Percentiles rank a stretch among this genome's conserved stretches.
Conservation (phyloP, 2,329 filamentous ascomycete genomes). For the Ambrosiella xylebori region DNA sequence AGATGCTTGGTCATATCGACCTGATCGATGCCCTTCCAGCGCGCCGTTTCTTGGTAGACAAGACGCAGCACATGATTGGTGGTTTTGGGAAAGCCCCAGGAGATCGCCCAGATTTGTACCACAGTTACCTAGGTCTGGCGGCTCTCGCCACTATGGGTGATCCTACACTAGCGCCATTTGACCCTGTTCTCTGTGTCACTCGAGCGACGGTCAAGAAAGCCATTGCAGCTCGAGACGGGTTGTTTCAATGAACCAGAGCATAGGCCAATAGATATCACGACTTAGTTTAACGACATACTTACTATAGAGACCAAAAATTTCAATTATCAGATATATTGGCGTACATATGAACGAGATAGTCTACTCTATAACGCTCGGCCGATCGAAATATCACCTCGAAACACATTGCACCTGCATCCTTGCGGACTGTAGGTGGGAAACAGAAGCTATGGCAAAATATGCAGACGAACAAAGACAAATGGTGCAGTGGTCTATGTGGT, state of each 20-base stretch:
- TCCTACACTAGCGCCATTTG: conserved; percentile 48
- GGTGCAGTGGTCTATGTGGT: neutral
- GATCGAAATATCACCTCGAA: neutral
- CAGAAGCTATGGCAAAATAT: neutral
- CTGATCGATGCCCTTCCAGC: conserved; percentile 44
- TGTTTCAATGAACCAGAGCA: neutral
- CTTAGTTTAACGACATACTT: no score
- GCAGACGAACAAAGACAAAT: neutral
- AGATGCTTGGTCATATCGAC: conserved; percentile 40
- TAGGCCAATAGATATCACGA: neutral
- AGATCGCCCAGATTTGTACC: conserved; percentile 61
- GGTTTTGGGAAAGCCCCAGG: conserved; percentile 62
- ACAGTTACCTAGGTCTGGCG: conserved; percentile 75
- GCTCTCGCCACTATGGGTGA: conserved; percentile 61
- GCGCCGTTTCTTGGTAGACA: conserved; percentile 57
- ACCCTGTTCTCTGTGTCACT: conserved; percentile 62
- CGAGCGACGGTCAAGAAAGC: conserved; percentile 36
- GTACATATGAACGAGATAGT: no score
- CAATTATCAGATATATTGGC: no score
- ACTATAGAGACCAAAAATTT: no score
- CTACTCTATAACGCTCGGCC: neutral
- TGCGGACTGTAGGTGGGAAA: neutral
- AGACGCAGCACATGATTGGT: conserved; percentile 73
- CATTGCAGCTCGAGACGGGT: conserved; percentile 24
- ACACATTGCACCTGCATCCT: neutral